Conservation (phyloP, 2,329 filamentous ascomycete genomes). For the Trichoderma sp. region DNA sequence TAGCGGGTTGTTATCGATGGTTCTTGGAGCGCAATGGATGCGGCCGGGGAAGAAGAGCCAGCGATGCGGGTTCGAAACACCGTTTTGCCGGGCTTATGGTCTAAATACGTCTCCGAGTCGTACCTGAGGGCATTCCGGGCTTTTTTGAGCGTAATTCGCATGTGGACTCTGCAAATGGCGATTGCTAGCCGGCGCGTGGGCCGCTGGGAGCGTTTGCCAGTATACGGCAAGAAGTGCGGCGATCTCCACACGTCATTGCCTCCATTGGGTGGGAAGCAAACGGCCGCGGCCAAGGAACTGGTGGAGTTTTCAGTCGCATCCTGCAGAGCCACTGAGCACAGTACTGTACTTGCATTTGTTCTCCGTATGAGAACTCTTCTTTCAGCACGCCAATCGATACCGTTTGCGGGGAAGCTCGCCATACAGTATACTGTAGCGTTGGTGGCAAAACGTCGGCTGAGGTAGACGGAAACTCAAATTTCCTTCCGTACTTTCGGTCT, state of each 20-base stretch:
- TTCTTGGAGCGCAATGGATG: not conserved
- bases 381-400: not conserved
- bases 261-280: not conserved
- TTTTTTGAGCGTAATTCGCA: not conserved
- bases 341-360: not conserved
- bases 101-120: not conserved
- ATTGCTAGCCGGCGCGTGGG: not conserved
- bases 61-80: not conserved
- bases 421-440: not conserved
- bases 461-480: not conserved
- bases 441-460: not conserved
- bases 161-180: not conserved
- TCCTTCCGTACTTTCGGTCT: not conserved
- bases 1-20: not conserved
- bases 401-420: conserved; percentile 4
- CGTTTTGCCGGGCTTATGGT: not conserved
- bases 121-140: not conserved
- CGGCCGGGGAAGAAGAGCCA: not conserved
- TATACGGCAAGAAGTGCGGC: not conserved
- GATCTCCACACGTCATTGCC: not conserved
- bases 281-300: not conserved
- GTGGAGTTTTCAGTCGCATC: conserved; percentile 12
- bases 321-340: not conserved
- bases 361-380: not conserved
- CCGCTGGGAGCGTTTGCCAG: not conserved